A percentile compares a stretch with the other conserved stretches of the same genome.
These are phyloP conservation scores for Oryza nivara DNA, from an alignment of 176 grass and related monocot genomes.

Conservation along the genomic window DNA sequence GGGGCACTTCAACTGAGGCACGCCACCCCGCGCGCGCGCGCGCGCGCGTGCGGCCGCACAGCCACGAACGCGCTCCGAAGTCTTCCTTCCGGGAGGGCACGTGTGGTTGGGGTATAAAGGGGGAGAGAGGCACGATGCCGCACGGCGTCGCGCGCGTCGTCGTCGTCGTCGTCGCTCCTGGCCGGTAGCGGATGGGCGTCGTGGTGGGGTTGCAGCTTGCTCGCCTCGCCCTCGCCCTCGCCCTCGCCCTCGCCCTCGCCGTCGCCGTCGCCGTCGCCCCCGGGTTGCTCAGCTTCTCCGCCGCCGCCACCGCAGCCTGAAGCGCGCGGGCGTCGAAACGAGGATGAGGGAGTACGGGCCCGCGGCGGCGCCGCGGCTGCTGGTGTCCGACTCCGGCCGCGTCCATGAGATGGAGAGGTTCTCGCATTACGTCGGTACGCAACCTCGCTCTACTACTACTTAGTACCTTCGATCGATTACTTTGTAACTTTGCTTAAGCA, in stretches of 20 bases:
- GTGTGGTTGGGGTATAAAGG: neutral
- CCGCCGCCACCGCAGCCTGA: neutral
- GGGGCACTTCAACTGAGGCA: neutral
- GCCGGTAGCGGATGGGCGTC: neutral
- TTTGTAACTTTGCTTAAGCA: neutral
- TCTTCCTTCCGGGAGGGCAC: neutral
- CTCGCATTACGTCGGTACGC: conserved; percentile 84
- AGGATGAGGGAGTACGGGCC: conserved; percentile 50
- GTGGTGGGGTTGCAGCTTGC: neutral
- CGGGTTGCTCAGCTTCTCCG: neutral
- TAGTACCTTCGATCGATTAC: neutral
- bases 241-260: no score
- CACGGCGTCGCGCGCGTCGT: neutral
- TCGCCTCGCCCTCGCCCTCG: neutral
- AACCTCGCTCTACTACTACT: neutral
- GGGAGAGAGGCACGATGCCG: neutral
- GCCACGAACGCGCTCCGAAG: no score
- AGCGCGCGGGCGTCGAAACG: neutral
- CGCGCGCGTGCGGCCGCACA: no score
- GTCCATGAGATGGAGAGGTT: conserved; percentile 79
- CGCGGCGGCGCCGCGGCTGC: conserved; percentile 46
- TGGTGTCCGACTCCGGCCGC: conserved; percentile 53
- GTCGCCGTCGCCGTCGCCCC: no score
- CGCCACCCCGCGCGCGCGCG: conserved; percentile 7
- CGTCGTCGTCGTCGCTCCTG: neutral